Conservation (phyloP, 1,139 yeast genomes). For the Citeromyces hawaiiensis region DNA sequence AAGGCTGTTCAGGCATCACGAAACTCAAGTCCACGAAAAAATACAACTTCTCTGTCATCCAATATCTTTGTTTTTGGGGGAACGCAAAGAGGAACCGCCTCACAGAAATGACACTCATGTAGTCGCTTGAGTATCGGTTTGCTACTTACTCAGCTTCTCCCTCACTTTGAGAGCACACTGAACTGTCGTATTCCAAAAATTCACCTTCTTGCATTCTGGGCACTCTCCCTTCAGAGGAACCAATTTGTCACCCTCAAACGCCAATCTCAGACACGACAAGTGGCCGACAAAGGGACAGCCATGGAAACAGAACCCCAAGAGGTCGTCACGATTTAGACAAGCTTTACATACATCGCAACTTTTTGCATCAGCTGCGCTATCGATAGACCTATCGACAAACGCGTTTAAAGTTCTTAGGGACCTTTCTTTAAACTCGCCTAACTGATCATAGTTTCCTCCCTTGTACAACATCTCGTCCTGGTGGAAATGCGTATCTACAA, state of each 20-base stretch:
- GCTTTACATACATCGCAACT: constrained; percentile 9
- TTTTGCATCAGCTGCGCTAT: constrained; percentile 4
- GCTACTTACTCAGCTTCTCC: too few species aligned
- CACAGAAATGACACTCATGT: too few species aligned
- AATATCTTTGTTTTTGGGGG: too few species aligned
- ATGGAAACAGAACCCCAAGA: constrained; percentile 25
- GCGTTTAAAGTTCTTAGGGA: constrained; percentile 5
- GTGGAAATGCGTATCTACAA: constrained; percentile 7
- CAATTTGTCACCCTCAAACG: constrained; percentile 5
- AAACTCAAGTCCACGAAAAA: too few species aligned
- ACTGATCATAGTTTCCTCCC: constrained; percentile 17
- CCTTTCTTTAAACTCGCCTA: constrained; percentile 9
- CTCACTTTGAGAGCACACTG: background rate
- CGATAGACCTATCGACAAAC: constrained; percentile 8
- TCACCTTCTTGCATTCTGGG: constrained; percentile 19
- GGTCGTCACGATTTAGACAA: constrained; percentile 14
- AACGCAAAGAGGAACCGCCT: too few species aligned
- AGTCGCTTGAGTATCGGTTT: too few species aligned
- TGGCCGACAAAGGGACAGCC: constrained; percentile 27
- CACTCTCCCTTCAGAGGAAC: constrained; percentile 30
- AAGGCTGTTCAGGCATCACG: too few species aligned
- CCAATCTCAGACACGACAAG: constrained; percentile 11
- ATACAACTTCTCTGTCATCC: too few species aligned
- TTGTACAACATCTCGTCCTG: constrained; percentile 4
- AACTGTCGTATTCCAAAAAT: constrained; percentile 21